These are phyloP conservation scores for Homolaphlyctis polyrhiza DNA, from an alignment of 371 early-diverging fungal species.

Conservation along the genomic window DNA sequence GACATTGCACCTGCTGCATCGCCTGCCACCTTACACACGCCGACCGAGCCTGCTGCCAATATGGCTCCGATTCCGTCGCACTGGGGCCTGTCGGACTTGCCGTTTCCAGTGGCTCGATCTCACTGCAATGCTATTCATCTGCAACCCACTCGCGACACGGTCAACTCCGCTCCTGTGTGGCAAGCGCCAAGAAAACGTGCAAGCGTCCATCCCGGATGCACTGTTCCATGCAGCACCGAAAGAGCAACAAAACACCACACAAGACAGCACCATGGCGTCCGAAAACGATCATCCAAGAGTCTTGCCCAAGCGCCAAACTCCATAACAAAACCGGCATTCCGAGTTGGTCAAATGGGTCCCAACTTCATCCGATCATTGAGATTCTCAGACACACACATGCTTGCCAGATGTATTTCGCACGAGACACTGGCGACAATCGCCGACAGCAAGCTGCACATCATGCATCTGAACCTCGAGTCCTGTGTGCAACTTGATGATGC, in stretches of 20 bases:
- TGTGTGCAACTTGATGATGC: constrained; percentile 4
- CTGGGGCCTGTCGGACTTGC: no score
- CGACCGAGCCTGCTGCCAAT: no score
- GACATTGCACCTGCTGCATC: background rate
- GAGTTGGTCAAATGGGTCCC: background rate
- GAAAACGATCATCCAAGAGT: background rate
- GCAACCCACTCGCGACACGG: no score
- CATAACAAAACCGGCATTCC: background rate
- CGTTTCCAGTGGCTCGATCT: no score
- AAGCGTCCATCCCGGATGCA: background rate
- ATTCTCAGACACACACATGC: background rate
- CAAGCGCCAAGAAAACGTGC: background rate
- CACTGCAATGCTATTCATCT: no score
- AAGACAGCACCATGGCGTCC: background rate
- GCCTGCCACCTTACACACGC: background rate
- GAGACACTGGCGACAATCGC: background rate
- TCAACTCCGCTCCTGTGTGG: no score
- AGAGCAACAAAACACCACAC: background rate
- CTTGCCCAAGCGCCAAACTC: background rate
- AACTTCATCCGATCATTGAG: background rate
- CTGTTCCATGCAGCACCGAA: background rate
- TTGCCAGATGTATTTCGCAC: background rate
- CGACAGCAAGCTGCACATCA: background rate
- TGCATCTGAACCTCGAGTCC: background rate
- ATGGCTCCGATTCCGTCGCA: no score